Conservation (phyloP, 331 rosid species). For the Telfairia occidentalis region DNA sequence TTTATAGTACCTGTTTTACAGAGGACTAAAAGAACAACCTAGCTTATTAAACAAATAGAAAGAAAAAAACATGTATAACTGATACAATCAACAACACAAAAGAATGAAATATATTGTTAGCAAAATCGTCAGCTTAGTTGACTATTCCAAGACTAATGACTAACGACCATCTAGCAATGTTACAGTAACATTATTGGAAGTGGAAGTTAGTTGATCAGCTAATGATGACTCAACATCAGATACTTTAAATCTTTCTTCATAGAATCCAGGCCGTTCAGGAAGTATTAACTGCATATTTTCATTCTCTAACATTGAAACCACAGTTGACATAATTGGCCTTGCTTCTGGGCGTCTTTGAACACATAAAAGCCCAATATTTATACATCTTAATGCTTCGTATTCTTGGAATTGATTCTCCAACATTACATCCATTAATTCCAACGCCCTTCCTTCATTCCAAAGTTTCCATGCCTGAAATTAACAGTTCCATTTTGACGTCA, state of each 20-base stretch:
- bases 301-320: conserved; percentile 57
- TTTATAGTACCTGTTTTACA: too few species aligned
- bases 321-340: conserved; percentile 71
- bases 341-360: conserved; percentile 77
- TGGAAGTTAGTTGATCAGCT: background rate
- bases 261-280: conserved; percentile 62
- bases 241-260: conserved; percentile 32
- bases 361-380: conserved; percentile 66
- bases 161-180: conserved; percentile 9
- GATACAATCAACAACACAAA: too few species aligned
- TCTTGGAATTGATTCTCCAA: conserved; percentile 23
- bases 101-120: too few species aligned
- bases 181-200: background rate
- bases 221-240: conserved; percentile 43
- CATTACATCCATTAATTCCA: conserved; percentile 49
- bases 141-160: too few species aligned
- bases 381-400: conserved; percentile 49
- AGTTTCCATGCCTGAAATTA: conserved; percentile 59
- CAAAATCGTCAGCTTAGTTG: too few species aligned
- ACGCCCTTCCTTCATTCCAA: conserved; percentile 50
- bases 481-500: background rate
- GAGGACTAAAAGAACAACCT: background rate
- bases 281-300: conserved; percentile 41
- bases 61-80: too few species aligned
- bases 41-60: too few species aligned